Base-by-base conservation (phyloP, 352 stramenopile species). In the Globisporangium nodosum region DNA sequence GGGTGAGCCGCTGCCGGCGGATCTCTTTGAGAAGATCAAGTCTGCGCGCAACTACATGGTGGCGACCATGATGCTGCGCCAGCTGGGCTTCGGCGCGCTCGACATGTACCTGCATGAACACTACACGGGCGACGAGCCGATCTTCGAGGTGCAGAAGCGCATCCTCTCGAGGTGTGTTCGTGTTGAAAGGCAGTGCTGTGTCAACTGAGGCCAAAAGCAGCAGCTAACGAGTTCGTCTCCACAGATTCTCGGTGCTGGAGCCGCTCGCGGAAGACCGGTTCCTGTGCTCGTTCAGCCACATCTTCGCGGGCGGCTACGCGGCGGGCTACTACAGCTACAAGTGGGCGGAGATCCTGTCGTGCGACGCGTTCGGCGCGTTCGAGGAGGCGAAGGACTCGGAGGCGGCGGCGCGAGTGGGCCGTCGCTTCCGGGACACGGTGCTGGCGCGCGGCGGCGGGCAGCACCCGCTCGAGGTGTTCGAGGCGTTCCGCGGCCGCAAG, bases 211-310 rank as follows among this genome's bases (percentile, higher is more conserved):
- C 13, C 3, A 15, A 16, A 5, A 18, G 12, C 12, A 43, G 11
- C 37, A 13, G 12, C 37, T 43, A 18, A 43, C 37, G 4, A 5
- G 35, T 43, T 13, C 37, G 12, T 18, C 5, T 39, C 9, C 30
- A 47, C 48, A 75, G 81, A 20, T 90, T 81, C 57, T 92, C 89
- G 18, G 90, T 98, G 16, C 68, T 97, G 53, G 71, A 79, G 58
- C 96, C 96, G 30, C 77, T 99, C 4, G 64, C 78, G 43, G 93
- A 98, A 60, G 96, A 99, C 74, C 78, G 96, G 39, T 99, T 99
- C 73, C 76, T 99, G n/a, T 99, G 96, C 69, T 93, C 90, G 39
- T 99, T 99, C 71, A 83, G 73, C 33, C 97, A 99, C 73, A 99
- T 99, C 62, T 99, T 99, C 70, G 97, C 93, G 0, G 96, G 96